Evolutionary conservation across 352 stramenopile genomes (phyloP).

Genomic region (Pythium brassicae): DNA sequence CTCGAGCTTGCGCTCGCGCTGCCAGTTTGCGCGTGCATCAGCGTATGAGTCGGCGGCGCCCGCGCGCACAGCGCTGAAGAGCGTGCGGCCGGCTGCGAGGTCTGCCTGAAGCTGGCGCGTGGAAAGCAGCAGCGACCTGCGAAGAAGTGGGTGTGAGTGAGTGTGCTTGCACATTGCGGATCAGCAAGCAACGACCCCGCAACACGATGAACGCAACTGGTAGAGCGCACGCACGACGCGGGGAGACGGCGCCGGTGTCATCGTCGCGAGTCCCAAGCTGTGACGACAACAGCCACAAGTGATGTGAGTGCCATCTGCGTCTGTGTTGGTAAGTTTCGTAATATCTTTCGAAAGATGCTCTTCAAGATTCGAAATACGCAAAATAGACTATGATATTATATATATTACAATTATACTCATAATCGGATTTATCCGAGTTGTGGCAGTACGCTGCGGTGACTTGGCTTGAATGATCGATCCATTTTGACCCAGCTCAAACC

Average conservation of each 20-base stretch:
- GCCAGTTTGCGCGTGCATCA: conserved; percentile 65
- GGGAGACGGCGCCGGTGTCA: conserved; percentile 10
- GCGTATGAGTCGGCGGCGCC: conserved; percentile 60
- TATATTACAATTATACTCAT: not conserved
- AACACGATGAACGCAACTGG: conserved; percentile 20
- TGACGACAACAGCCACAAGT: too few species aligned
- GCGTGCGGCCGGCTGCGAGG: conserved; percentile 35
- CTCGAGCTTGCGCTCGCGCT: conserved; percentile 61
- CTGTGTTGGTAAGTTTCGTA: too few species aligned
- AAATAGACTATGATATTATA: too few species aligned
- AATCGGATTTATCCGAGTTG: not conserved
- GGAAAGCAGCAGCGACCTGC: conserved; percentile 50
- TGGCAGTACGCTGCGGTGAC: not conserved
- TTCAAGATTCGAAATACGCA: too few species aligned
- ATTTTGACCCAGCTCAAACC: too few species aligned
- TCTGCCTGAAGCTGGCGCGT: conserved; percentile 50
- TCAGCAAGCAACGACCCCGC: not conserved
- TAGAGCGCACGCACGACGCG: conserved; percentile 38
- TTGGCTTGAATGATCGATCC: not conserved
- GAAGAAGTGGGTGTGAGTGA: not conserved
- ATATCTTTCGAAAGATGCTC: not conserved
- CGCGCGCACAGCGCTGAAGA: conserved; percentile 65
- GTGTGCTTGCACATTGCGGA: too few species aligned
- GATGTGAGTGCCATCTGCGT: too few species aligned
- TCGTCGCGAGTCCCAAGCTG: too few species aligned